These are phyloP conservation scores for Ambrosiella xylebori DNA, from an alignment of 2,329 filamentous ascomycete species.

Conservation along the genomic window DNA sequence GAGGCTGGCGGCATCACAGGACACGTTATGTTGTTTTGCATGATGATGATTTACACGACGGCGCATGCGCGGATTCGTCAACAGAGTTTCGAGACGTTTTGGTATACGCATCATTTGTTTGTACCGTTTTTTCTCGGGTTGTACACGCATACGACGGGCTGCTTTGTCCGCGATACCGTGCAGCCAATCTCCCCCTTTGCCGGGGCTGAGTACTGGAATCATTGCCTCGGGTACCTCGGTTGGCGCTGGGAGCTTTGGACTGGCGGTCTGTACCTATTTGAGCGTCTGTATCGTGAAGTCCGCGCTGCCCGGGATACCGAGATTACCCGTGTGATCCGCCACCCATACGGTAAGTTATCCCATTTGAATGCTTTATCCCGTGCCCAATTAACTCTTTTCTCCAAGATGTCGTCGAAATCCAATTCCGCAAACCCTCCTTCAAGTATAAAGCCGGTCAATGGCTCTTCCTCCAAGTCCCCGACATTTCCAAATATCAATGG, in stretches of 20 bases:
- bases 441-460: constrained; percentile 97
- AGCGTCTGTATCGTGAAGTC: constrained; percentile 83
- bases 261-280: constrained; percentile 68
- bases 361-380: not conserved
- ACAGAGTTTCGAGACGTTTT: constrained; percentile 95
- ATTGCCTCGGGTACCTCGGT: constrained; percentile 88
- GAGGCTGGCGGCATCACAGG: constrained; percentile 85
- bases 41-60: constrained; percentile 96
- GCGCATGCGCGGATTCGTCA: constrained; percentile 86
- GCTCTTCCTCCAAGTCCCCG: constrained; percentile 88
- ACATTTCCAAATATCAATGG: constrained; percentile 82
- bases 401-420: constrained; percentile 82
- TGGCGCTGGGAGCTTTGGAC: constrained; percentile 93
- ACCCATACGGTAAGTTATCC: constrained; percentile 68
- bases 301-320: constrained; percentile 67
- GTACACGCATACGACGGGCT: constrained; percentile 90
- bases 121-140: constrained; percentile 85
- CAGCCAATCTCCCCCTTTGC: constrained; percentile 68
- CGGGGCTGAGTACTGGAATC: constrained; percentile 64
- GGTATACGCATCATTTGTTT: constrained; percentile 99
- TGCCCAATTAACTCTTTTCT: constrained; percentile 17
- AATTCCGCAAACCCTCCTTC: constrained; percentile 92
- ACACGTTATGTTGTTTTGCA: constrained; percentile 96
- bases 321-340: constrained; percentile 85
- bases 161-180: constrained; percentile 77